These are phyloP conservation scores for Pharnaceum exiguum DNA, from an alignment of 148 eudicot species.

Conservation along the genomic window DNA sequence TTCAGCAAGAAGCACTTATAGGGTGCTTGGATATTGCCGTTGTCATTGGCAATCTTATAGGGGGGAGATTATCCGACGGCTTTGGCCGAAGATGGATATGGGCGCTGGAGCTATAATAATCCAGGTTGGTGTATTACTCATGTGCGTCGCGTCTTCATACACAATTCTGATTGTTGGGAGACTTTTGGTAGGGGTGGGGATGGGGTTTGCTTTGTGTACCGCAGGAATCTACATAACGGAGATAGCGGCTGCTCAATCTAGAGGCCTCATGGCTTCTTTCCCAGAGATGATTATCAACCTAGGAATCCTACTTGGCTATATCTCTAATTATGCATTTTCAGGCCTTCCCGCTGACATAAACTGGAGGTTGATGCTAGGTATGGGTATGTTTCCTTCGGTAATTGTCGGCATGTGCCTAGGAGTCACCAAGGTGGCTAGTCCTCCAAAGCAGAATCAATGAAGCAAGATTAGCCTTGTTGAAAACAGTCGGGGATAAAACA, in stretches of 20 bases:
- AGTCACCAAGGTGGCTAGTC: conserved; percentile 87
- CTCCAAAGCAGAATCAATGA: conserved; percentile 56
- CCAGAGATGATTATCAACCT: conserved; percentile 82
- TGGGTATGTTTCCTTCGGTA: conserved; percentile 71
- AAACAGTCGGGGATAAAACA: conserved; percentile 42
- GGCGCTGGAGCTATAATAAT: conserved; percentile 62
- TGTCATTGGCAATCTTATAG: conserved; percentile 61
- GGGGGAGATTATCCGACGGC: conserved; percentile 60
- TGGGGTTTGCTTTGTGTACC: conserved; percentile 75
- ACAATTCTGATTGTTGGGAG: conserved; percentile 52
- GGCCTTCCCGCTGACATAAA: conserved; percentile 53
- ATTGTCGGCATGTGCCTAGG: conserved; percentile 71
- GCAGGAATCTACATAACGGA: conserved; percentile 89
- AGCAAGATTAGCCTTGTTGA: conserved; percentile 50
- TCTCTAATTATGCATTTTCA: conserved; percentile 74
- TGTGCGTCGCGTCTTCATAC: conserved; percentile 65
- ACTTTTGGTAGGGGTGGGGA: conserved; percentile 70
- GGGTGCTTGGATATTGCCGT: conserved; percentile 60
- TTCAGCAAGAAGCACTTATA: conserved; percentile 61
- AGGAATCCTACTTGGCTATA: conserved; percentile 72
- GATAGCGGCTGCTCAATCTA: conserved; percentile 55
- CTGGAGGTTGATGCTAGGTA: conserved; percentile 89
- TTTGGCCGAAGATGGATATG: conserved; percentile 77
- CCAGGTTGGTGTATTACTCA: conserved; percentile 59
- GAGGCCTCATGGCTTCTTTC: conserved; percentile 79